Percentiles rank a stretch among this genome's conserved stretches.
Evolutionary conservation across 371 early-diverging fungal species (phyloP).

Genomic region (Lichtheimia ramosa): DNA sequence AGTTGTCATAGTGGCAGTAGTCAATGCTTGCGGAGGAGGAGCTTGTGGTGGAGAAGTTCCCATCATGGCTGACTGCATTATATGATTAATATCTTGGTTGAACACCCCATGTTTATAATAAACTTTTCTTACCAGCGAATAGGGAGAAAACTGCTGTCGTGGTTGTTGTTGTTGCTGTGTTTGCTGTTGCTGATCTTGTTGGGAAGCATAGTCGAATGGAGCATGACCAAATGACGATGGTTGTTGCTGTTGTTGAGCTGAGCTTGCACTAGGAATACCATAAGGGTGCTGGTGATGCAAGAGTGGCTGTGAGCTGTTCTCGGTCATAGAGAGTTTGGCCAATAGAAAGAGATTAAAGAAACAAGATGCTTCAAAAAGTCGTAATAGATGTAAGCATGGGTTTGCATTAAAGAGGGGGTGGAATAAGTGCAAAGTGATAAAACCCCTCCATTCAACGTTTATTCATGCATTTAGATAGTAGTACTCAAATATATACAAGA

Average conservation of each 20-base stretch:
- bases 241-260: constrained; percentile 6
- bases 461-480: too few relatives aligned
- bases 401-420: not conserved
- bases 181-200: not conserved
- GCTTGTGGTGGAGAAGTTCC: constrained; percentile 4
- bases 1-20: not conserved
- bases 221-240: constrained; percentile 4
- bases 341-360: constrained; percentile 4
- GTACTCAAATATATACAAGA: too few relatives aligned
- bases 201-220: constrained; percentile 6
- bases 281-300: constrained; percentile 10
- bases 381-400: too few relatives aligned
- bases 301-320: constrained; percentile 12
- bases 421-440: not conserved
- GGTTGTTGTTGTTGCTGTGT: too few relatives aligned
- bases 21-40: not conserved
- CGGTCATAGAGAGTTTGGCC: constrained; percentile 14
- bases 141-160: too few relatives aligned
- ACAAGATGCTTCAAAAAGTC: too few relatives aligned
- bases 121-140: too few relatives aligned
- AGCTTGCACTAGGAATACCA: constrained; percentile 7
- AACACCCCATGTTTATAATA: too few relatives aligned
- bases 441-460: too few relatives aligned
- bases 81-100: too few relatives aligned
- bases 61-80: constrained; percentile 9